phyloP scores from a whole-genome alignment of 257 asterid species.

The Nicotiana knightiana region DNA sequence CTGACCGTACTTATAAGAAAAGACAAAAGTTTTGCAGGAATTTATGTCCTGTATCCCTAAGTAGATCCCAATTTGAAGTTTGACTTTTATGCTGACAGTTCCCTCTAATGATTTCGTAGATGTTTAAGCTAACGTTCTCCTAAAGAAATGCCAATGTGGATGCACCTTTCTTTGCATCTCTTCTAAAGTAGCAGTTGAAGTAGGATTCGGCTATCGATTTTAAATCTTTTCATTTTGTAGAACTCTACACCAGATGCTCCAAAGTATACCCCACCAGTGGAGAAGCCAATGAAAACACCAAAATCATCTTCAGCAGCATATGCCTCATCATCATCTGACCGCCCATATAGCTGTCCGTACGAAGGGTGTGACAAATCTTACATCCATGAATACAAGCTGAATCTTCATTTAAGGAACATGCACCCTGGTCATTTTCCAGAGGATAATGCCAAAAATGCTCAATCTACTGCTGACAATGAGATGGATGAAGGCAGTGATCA shows the following conservation, averaged over 20 bases:
- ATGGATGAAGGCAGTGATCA: conserved; percentile 84
- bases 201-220: not conserved
- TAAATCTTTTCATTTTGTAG: conserved; percentile 28
- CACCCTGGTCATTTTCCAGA: conserved; percentile 94
- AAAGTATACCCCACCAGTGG: conserved; percentile 54
- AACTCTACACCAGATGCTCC: conserved; percentile 34
- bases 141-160: not conserved
- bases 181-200: not conserved
- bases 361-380: conserved; percentile 96
- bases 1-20: not conserved
- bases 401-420: conserved; percentile 84
- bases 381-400: conserved; percentile 97
- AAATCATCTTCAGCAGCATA: conserved; percentile 47
- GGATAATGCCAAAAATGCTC: conserved; percentile 50
- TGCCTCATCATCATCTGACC: conserved; percentile 68
- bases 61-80: not conserved
- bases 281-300: conserved; percentile 63
- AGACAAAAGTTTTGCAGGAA: not conserved
- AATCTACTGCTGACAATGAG: conserved; percentile 44
- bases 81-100: not conserved
- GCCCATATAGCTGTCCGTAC: conserved; percentile 88
- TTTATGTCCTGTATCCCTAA: not conserved
- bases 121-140: not conserved
- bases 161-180: not conserved
- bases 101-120: not conserved